Base-by-base conservation (phyloP, 75 land plant species). In the Picea glauca region DNA sequence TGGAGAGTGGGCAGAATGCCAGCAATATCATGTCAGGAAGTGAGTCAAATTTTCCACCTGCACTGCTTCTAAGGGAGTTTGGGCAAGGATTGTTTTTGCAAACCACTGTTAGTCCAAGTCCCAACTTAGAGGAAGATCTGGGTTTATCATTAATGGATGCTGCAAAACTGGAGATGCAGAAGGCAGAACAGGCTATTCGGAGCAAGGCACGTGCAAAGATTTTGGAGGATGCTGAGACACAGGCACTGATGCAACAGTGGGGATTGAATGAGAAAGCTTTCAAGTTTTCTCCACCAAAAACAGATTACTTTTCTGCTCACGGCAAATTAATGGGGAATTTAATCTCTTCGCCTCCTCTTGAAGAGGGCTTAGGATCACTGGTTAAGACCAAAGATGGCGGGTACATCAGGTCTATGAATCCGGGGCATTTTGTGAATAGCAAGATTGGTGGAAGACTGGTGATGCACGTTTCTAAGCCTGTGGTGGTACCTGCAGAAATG, bases 251-350 rank as follows among this genome's bases (percentile, higher is more conserved):
- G 79, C 82, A 82, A 54, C 81, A 82, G n/a, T 82, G 83, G 83
- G 81, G 81, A 38, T 38, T 82, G 23, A 54, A 80, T 43, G 83
- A 82, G 31, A 66, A 82, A 59, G 46, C 58, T 8, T 82, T 82
- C 50, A 58, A 78, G 50, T 35, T 58, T 58, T 56, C 64, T 32
- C 31, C 77, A 17, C 72, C 64, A 32, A 60, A 70, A 70, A 38
- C 74, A 70, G 43, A n/a, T 13, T 20, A 12, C 18, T 17, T 43
- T 70, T 17, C 74, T 76, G 33, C 77, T 58, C 60, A 32, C 61
- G 74, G 83, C 33, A 60, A 66, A 79, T 90, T 88, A 3, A 90
- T 90, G 81, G 92, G 83, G 5, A 87, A 86, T 62, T 85, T 87
- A 56, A 80, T 91, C 72, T 43, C 13, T 14, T 50, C 80, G 13